Evolutionary conservation across 1,139 yeast genomes (phyloP).

Genomic region (Magnusiomyces tetraspermus): DNA sequence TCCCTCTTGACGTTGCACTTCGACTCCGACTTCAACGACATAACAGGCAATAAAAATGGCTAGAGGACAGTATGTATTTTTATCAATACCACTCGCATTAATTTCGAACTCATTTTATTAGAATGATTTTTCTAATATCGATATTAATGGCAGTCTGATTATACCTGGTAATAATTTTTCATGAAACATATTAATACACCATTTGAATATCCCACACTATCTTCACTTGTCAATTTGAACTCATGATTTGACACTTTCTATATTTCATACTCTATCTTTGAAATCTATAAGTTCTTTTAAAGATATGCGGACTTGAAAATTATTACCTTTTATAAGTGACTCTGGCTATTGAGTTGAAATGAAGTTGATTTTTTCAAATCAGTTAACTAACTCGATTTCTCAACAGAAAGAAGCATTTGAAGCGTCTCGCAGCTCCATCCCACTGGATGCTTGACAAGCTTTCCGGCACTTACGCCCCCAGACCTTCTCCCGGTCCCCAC

Average conservation of each 20-base stretch:
- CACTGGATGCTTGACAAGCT: slow-evolving; percentile 99
- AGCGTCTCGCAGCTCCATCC: slow-evolving; percentile 99
- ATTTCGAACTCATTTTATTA: no score
- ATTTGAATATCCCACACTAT: not conserved
- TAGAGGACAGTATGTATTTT: slow-evolving; percentile 79
- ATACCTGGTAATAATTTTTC: not conserved
- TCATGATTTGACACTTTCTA: not conserved
- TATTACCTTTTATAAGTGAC: no score
- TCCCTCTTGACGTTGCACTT: slow-evolving; percentile 2
- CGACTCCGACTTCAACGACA: slow-evolving; percentile 7
- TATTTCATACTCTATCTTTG: not conserved
- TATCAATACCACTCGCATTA: not conserved
- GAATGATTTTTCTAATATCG: not conserved
- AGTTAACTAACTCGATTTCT: not conserved
- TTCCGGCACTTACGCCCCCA: slow-evolving; percentile 99
- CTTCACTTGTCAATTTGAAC: not conserved
- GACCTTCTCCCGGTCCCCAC: slow-evolving; percentile 99
- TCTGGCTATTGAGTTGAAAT: no score
- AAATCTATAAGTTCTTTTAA: not conserved
- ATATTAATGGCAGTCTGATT: not conserved
- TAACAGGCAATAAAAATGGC: slow-evolving; percentile 50
- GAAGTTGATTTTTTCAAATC: not conserved
- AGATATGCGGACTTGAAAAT: not conserved
- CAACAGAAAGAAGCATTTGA: slow-evolving; percentile 81
- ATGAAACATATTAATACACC: not conserved